These are phyloP conservation scores for Diaporthe longicolla DNA, from an alignment of 2,329 filamentous ascomycete genomes.

Conservation along the genomic window DNA sequence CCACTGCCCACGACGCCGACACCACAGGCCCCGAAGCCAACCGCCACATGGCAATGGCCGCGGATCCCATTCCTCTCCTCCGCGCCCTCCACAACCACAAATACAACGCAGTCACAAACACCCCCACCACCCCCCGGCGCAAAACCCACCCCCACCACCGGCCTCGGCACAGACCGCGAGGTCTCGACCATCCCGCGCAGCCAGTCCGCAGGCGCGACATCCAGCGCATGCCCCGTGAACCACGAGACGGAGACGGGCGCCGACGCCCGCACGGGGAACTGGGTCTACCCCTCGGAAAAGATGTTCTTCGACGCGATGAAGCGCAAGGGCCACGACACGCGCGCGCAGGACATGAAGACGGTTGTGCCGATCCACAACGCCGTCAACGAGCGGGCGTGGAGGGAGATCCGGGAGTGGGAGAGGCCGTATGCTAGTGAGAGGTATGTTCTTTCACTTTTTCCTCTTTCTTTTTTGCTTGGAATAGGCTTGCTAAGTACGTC, in stretches of 20 bases:
- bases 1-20: neutral
- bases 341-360: slow-evolving; percentile 83
- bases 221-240: slow-evolving; percentile 67
- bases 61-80: slow-evolving; percentile 59
- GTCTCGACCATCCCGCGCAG: slow-evolving; percentile 85
- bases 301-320: slow-evolving; percentile 99
- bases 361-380: slow-evolving; percentile 99
- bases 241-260: slow-evolving; percentile 83
- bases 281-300: slow-evolving; percentile 96
- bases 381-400: slow-evolving; percentile 97
- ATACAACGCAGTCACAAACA: neutral
- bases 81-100: slow-evolving; percentile 39
- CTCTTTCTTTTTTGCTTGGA: too few species aligned
- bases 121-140: slow-evolving; percentile 39
- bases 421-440: slow-evolving; percentile 67
- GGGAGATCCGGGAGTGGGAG: slow-evolving; percentile 93
- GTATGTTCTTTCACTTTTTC: slow-evolving; percentile 53
- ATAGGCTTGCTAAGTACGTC: too few species aligned
- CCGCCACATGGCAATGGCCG: slow-evolving; percentile 53
- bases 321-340: slow-evolving; percentile 85
- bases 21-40: slow-evolving; percentile 48
- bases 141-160: slow-evolving; percentile 30
- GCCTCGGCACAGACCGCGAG: slow-evolving; percentile 77
- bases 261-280: slow-evolving; percentile 82
- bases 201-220: slow-evolving; percentile 52